These are phyloP conservation scores for Hymenoscyphus fructigenus DNA, from an alignment of 2,329 filamentous ascomycete genomes.

Conservation along the genomic window DNA sequence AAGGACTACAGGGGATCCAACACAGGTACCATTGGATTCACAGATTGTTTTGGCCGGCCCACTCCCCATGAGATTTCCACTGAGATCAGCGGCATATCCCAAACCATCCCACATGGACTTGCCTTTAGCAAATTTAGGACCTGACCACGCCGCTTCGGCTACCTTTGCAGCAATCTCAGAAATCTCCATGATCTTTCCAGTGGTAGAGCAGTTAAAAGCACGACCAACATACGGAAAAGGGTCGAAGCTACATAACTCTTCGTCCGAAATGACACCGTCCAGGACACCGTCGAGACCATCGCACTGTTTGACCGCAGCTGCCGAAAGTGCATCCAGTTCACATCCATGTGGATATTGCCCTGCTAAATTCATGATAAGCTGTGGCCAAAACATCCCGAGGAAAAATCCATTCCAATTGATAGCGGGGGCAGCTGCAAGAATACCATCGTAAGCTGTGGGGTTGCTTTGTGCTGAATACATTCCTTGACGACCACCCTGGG, in stretches of 20 bases:
- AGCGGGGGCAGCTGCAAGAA: conserved; percentile 39
- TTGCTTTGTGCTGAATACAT: conserved; percentile 39
- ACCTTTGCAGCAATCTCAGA: conserved; percentile 11
- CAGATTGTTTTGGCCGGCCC: not conserved
- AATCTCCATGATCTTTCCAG: conserved; percentile 5
- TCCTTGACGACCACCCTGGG: conserved; percentile 41
- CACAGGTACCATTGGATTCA: not conserved
- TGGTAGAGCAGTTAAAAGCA: conserved; percentile 4
- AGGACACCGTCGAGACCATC: conserved; percentile 23
- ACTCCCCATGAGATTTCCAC: not conserved
- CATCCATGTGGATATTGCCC: conserved; percentile 14
- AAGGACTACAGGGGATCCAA: not conserved
- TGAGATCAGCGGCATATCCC: not conserved
- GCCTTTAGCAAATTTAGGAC: conserved; percentile 6
- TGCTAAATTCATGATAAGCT: conserved; percentile 21
- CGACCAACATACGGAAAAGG: conserved; percentile 15
- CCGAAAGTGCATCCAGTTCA: conserved; percentile 20
- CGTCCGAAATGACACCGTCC: conserved; percentile 22
- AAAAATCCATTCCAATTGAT: conserved; percentile 33
- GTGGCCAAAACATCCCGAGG: conserved; percentile 11
- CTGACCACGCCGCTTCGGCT: conserved; percentile 5
- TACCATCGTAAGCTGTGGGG: conserved; percentile 41
- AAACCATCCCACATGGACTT: conserved; percentile 15
- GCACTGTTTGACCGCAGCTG: conserved; percentile 19
- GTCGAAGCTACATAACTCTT: conserved; percentile 19